These are phyloP conservation scores for Colletotrichum sp. DNA, from an alignment of 2,329 filamentous ascomycete genomes.

Conservation along the genomic window DNA sequence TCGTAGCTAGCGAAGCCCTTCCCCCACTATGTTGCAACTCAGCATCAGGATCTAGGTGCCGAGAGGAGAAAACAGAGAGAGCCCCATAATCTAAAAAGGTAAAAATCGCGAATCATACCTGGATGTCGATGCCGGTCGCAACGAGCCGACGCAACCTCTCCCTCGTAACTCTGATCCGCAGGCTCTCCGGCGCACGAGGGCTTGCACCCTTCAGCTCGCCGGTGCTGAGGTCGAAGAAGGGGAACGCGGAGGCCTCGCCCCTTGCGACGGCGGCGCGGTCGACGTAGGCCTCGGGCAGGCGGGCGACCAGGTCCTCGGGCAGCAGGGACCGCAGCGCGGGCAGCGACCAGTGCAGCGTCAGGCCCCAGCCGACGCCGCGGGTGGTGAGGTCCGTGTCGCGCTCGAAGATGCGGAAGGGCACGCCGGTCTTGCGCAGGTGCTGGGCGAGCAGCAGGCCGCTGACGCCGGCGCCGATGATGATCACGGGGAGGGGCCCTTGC, in stretches of 20 bases:
- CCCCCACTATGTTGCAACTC: slow-evolving; percentile 38
- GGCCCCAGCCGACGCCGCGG: slow-evolving; percentile 63
- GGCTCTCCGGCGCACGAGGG: slow-evolving; percentile 47
- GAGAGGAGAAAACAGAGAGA: neutral
- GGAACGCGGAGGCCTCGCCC: slow-evolving; percentile 53
- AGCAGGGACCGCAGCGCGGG: slow-evolving; percentile 56
- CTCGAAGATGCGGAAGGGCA: slow-evolving; percentile 57
- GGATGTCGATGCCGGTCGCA: slow-evolving; percentile 48
- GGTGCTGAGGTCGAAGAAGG: slow-evolving; percentile 60
- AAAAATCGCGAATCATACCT: slow-evolving; percentile 31
- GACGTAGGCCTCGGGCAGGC: slow-evolving; percentile 57
- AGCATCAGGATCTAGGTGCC: neutral
- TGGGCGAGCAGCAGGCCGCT: slow-evolving; percentile 42
- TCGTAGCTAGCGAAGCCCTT: slow-evolving; percentile 39
- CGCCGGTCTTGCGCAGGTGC: slow-evolving; percentile 30
- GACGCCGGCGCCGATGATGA: slow-evolving; percentile 42
- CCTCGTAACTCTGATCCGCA: slow-evolving; percentile 52
- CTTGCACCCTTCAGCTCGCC: slow-evolving; percentile 45
- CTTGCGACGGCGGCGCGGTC: slow-evolving; percentile 53
- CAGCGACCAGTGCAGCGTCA: slow-evolving; percentile 69
- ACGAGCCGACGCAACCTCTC: slow-evolving; percentile 51
- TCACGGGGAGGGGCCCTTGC: slow-evolving; percentile 26
- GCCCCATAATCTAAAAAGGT: neutral
- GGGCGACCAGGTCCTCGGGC: slow-evolving; percentile 47
- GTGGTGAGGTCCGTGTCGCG: slow-evolving; percentile 51